These are phyloP conservation scores for Curvularia verruculosa DNA, from an alignment of 2,329 filamentous ascomycete genomes.

Conservation along the genomic window DNA sequence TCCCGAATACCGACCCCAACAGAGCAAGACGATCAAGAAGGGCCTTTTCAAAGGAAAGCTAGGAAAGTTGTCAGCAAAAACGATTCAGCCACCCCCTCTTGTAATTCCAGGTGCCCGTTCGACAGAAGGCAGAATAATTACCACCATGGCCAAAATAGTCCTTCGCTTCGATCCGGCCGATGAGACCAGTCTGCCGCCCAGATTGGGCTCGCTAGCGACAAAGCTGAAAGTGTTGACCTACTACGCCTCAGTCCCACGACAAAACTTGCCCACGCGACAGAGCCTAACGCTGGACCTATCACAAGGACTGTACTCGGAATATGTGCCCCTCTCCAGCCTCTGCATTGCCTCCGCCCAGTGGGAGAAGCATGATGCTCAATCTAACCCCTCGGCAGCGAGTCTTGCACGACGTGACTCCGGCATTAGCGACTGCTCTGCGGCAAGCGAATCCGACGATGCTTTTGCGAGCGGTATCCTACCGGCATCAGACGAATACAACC, in stretches of 20 bases:
- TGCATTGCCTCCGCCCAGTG: slow-evolving; percentile 64
- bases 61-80: slow-evolving; percentile 63
- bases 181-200: slow-evolving; percentile 58
- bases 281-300: slow-evolving; percentile 53
- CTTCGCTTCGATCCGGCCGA: slow-evolving; percentile 66
- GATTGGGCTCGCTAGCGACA: slow-evolving; percentile 58
- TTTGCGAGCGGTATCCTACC: slow-evolving; percentile 42
- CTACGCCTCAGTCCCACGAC: slow-evolving; percentile 60
- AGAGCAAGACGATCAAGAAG: slow-evolving; percentile 66
- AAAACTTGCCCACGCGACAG: slow-evolving; percentile 55
- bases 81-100: slow-evolving; percentile 64
- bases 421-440: slow-evolving; percentile 44
- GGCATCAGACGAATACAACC: slow-evolving; percentile 52
- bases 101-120: slow-evolving; percentile 53
- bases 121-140: slow-evolving; percentile 51
- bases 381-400: slow-evolving; percentile 36
- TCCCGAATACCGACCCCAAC: slow-evolving; percentile 60
- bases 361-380: slow-evolving; percentile 54
- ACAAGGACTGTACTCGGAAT: slow-evolving; percentile 61
- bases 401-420: slow-evolving; percentile 51
- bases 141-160: slow-evolving; percentile 62
- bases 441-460: slow-evolving; percentile 17
- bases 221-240: slow-evolving; percentile 65
- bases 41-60: slow-evolving; percentile 65
- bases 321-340: slow-evolving; percentile 59